Conservation (phyloP, 2,329 filamentous ascomycete genomes). For the Mycogone perniciosa region DNA sequence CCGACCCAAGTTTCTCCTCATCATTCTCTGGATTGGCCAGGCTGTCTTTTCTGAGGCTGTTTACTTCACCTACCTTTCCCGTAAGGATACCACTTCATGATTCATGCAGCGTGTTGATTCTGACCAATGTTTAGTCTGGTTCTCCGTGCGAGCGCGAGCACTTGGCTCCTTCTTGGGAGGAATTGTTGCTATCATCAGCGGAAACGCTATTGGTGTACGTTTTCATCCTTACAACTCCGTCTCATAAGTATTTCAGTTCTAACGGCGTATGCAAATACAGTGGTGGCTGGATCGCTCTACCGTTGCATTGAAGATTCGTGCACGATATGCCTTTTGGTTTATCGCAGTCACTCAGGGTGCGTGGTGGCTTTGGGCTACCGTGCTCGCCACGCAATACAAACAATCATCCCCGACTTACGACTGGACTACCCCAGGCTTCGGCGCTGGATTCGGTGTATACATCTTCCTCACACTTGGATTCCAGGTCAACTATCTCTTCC, state of each 20-base stretch:
- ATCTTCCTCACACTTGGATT: constrained; percentile 62
- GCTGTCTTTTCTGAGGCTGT: constrained; percentile 66
- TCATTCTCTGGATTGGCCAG: constrained; percentile 63
- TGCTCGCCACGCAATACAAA: constrained; percentile 56
- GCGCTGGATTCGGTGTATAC: constrained; percentile 59
- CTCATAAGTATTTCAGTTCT: constrained; percentile 13
- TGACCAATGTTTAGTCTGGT: constrained; percentile 46
- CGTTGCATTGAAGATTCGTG: constrained; percentile 47
- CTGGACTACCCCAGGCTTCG: constrained; percentile 59
- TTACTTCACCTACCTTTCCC: constrained; percentile 59
- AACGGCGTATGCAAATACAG: constrained; percentile 20
- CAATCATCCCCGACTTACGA: constrained; percentile 55
- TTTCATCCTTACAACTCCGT: not conserved
- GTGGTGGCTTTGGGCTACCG: constrained; percentile 67
- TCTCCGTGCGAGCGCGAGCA: constrained; percentile 61
- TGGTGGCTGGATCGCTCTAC: constrained; percentile 53
- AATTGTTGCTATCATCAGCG: constrained; percentile 57
- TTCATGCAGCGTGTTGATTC: not conserved
- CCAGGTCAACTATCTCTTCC: constrained; percentile 67
- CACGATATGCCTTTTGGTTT: constrained; percentile 47
- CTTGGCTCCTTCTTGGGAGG: constrained; percentile 66
- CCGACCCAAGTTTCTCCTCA: constrained; percentile 54
- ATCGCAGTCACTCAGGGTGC: constrained; percentile 55
- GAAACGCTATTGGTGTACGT: constrained; percentile 57
- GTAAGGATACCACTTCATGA: constrained; percentile 11